A percentile compares a stretch with the other conserved stretches of the same genome.
phyloP scores from a whole-genome alignment of 1,139 yeast genomes.

The Scheffersomyces titani region DNA sequence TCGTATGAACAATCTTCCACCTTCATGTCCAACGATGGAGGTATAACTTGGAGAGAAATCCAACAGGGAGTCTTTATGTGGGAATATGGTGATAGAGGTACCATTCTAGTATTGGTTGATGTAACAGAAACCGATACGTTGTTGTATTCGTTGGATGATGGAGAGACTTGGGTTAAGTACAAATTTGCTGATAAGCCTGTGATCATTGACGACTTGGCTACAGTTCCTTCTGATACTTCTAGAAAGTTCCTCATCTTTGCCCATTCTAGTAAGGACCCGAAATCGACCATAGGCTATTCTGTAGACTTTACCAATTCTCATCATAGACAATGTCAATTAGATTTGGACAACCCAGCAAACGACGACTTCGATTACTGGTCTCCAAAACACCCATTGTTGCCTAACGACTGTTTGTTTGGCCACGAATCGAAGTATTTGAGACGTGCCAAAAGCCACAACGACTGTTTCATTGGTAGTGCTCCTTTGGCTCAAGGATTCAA shows the following conservation, averaged over 20 bases:
- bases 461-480: slow-evolving; percentile 82
- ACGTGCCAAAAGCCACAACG: slow-evolving; percentile 56
- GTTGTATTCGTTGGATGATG: slow-evolving; percentile 75
- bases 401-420: slow-evolving; percentile 80
- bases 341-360: slow-evolving; percentile 54
- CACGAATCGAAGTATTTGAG: slow-evolving; percentile 79
- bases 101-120: slow-evolving; percentile 72
- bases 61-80: slow-evolving; percentile 77
- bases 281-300: slow-evolving; percentile 39
- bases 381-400: slow-evolving; percentile 66
- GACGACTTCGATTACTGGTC: slow-evolving; percentile 87
- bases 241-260: slow-evolving; percentile 57
- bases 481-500: slow-evolving; percentile 65
- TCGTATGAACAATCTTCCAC: slow-evolving; percentile 61
- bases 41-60: slow-evolving; percentile 82
- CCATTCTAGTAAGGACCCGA: slow-evolving; percentile 12
- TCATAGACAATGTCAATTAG: slow-evolving; percentile 68
- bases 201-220: slow-evolving; percentile 70
- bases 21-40: slow-evolving; percentile 83
- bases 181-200: slow-evolving; percentile 62
- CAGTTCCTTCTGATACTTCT: slow-evolving; percentile 89
- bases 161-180: slow-evolving; percentile 71
- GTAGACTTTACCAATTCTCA: slow-evolving; percentile 74
- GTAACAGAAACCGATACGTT: slow-evolving; percentile 60
- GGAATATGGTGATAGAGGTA: slow-evolving; percentile 97